Evolutionary conservation across 768 basidiomycete species (phyloP).

Genomic region (Mycena alexandri): DNA sequence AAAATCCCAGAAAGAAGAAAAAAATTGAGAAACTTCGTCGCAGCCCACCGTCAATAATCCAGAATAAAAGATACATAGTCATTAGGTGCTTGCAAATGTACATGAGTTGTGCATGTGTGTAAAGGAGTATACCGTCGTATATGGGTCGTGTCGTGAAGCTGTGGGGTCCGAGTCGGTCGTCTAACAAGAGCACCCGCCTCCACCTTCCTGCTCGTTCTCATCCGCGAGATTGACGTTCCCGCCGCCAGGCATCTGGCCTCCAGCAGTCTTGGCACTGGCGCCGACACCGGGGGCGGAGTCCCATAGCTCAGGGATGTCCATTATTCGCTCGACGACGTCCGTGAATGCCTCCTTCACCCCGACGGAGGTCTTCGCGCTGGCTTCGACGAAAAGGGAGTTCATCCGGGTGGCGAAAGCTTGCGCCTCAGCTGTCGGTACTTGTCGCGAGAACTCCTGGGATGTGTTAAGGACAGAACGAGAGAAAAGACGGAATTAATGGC

Average conservation of each 20-base stretch:
- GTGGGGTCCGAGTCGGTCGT: background rate
- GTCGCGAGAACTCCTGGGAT: conserved; percentile 86
- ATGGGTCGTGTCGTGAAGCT: conserved; percentile 22
- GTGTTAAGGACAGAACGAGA: background rate
- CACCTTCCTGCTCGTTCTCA: conserved; percentile 15
- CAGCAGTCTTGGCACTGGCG: conserved; percentile 10
- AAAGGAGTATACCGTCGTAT: conserved; percentile 34
- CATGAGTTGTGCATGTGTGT: conserved; percentile 35
- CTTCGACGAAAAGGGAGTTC: conserved; percentile 90
- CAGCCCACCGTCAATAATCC: background rate
- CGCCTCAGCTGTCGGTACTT: conserved; percentile 85
- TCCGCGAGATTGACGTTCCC: conserved; percentile 34
- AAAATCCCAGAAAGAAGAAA: too few species aligned
- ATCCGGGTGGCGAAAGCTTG: conserved; percentile 84
- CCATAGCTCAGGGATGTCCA: conserved; percentile 90
- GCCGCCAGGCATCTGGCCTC: conserved; percentile 35
- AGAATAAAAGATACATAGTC: conserved; percentile 13
- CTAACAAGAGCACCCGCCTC: conserved; percentile 36
- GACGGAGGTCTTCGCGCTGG: conserved; percentile 91
- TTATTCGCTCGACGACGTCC: conserved; percentile 84
- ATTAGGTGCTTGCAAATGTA: conserved; percentile 37
- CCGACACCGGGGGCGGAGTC: conserved; percentile 44
- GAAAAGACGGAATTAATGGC: conserved; percentile 14
- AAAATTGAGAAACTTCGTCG: too few species aligned
- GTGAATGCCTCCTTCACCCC: conserved; percentile 81